These are phyloP conservation scores for Fagopyrum esculentum DNA, from an alignment of 148 eudicot genomes.

Conservation along the genomic window DNA sequence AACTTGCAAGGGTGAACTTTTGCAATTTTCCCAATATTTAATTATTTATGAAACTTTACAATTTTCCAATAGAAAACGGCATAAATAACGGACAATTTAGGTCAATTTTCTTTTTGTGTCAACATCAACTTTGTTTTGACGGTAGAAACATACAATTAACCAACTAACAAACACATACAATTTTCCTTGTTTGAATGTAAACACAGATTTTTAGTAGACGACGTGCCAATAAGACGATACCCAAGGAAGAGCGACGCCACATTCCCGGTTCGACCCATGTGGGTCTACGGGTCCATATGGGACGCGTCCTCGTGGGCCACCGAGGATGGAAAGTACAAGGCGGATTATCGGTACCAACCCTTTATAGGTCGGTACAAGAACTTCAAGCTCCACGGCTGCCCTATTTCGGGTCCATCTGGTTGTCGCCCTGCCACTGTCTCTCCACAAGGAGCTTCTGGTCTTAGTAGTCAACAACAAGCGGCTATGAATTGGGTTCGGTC, in stretches of 20 bases:
- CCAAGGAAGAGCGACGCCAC: conserved; percentile 67
- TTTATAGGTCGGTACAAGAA: conserved; percentile 63
- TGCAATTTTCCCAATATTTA: no score
- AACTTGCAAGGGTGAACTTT: no score
- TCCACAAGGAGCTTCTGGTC: conserved; percentile 55
- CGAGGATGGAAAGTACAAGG: conserved; percentile 84
- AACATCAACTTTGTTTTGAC: not conserved
- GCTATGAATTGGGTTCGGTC: conserved; percentile 75
- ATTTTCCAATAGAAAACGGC: not conserved
- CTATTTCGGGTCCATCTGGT: conserved; percentile 45
- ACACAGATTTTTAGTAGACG: conserved; percentile 86
- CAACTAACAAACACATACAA: not conserved
- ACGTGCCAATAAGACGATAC: conserved; percentile 88
- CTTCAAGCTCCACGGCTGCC: conserved; percentile 71
- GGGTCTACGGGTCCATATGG: conserved; percentile 96
- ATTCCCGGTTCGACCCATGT: conserved; percentile 89
- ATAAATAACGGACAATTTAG: not conserved
- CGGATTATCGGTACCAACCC: conserved; percentile 80
- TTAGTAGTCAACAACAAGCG: conserved; percentile 37
- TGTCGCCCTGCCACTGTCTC: conserved; percentile 73
- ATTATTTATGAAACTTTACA: no score
- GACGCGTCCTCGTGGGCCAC: conserved; percentile 99
- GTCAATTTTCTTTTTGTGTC: not conserved
- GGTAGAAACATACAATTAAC: not conserved
- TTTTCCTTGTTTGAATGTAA: not conserved